Conservation (phyloP, 1,139 yeast genomes). For the Geotrichum phurueaensis region DNA sequence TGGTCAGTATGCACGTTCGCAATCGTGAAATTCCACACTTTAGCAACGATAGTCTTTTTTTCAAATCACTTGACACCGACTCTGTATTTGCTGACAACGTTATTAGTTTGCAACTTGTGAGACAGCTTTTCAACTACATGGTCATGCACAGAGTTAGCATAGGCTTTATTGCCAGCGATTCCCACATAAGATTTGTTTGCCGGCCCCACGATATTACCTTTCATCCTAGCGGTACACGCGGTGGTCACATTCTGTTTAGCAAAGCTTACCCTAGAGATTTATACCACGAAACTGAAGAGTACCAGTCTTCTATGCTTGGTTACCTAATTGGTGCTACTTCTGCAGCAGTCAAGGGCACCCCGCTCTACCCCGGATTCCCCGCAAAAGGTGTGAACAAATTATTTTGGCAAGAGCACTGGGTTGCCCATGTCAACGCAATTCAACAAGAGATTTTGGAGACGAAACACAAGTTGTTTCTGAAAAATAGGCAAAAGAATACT, state of each 20-base stretch:
- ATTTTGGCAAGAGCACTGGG: not conserved
- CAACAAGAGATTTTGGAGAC: not conserved
- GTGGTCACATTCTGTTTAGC: slow-evolving; percentile 14
- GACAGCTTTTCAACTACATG: slow-evolving; percentile 16
- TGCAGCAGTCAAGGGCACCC: slow-evolving; percentile 7
- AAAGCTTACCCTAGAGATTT: slow-evolving; percentile 7
- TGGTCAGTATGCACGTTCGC: slow-evolving; percentile 13
- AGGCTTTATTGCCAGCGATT: slow-evolving; percentile 16
- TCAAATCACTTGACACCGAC: slow-evolving; percentile 2
- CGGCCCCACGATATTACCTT: slow-evolving; percentile 1
- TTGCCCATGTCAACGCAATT: not conserved
- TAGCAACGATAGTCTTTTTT: not conserved
- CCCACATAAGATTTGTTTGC: slow-evolving; percentile 14
- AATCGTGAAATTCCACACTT: slow-evolving; percentile 12
- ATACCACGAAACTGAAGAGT: not conserved
- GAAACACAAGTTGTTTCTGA: not conserved
- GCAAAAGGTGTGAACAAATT: not conserved
- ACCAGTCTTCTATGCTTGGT: slow-evolving; percentile 12
- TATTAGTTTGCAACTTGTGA: slow-evolving; percentile 10
- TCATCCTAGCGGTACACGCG: slow-evolving; percentile 9
- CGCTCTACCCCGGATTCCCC: not conserved
- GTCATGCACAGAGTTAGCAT: slow-evolving; percentile 12
- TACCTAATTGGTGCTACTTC: slow-evolving; percentile 10
- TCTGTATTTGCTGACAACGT: not conserved
- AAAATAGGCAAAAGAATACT: not conserved